Evolutionary conservation across 139 green algal species (phyloP), one percentile per base, ranked within the genome.

Genomic region (Pseudopediastrum boryanum): DNA sequence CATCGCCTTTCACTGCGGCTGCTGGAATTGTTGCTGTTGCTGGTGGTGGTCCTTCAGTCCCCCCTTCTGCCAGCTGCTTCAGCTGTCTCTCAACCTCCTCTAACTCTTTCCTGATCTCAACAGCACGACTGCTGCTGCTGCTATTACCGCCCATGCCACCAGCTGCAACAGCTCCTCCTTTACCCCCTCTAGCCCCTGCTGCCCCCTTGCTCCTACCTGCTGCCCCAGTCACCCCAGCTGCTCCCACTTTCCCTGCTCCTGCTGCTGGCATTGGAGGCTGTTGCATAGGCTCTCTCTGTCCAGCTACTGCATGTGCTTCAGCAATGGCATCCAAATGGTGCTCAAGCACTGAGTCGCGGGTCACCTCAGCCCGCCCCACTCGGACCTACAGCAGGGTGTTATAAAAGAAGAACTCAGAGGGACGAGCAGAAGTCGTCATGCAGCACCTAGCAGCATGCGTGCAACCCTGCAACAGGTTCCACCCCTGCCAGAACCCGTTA

Each of bases 261-360:
- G 71, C 38, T 75, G 38, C 36, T 77, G 81, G n/a, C 76, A 48
- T 61, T 75, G 33, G 58, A 38, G 27, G 61, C 48, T 70, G 2
- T 43, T 8, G 54, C 10, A 16, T 16, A 16, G 48, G n/a, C n/a
- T n/a, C n/a, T n/a, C n/a, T n/a, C n/a, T n/a, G n/a, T n/a, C n/a
- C n/a, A n/a, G 44, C 7, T 78, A 41, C 27, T 52, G 41, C 31
- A 72, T 25, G 31, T 64, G n/a, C 39, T 19, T 84, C 81, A 2
- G 81, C 81, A 10, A 89, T 41, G 0, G 78, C 39, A 42, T 89
- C 85, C n/a, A 89, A 66, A 41, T 89, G 85, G 6, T 81, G 70
- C 13, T 64, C 64, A 1, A 65, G 38, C 13, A 86, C 81, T 7
- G 73, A 79, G 0, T 61, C 41, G 27, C 81, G 73, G 19, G 58